Evolutionary conservation across 192 early-diverging fungal species (phyloP), one percentile per base, ranked within the genome.

Genomic region (Mortierella antarctica): DNA sequence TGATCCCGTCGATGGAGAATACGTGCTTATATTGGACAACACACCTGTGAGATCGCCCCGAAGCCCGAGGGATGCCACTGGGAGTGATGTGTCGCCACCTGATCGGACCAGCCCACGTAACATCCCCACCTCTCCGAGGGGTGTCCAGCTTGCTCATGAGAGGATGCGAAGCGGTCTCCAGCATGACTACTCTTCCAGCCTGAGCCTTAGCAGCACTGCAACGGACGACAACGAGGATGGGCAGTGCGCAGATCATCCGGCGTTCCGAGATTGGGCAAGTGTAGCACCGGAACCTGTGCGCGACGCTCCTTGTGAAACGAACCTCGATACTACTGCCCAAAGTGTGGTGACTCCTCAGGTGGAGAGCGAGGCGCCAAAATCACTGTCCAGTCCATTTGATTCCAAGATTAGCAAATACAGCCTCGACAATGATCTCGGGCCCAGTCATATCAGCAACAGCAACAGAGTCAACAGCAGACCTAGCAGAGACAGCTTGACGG

Each of bases 1-100:
- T 46, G 77, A 80, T 39, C 77, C 77, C 6, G 68, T 80, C n/a
- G 77, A 80, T 15, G 77, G 77, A 0, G 77, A 72, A 11, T 80
- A 80, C 49, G 68, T 70, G 21, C 65, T 80, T 13, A 47, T 80
- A 21, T 46, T 80, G 40, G 77, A 80, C 18, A 65, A 62, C 14
- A 48, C 68, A 2, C 66, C 75, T 4, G 65, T 62, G 2, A 65
- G 44, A 44, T 79, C 75, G 7, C 53, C 23, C 7, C 44, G 54
- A 15, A 79, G 69, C 11, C 56, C 63, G 57, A 65, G 62, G 14
- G 62, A 57, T 23, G 49, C 61, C 21, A 66, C 18, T 1, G 47
- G 20, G 13, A 65, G 55, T 31, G 70, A 63, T 41, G 46, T 56
- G 4, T 63, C 70, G 2, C 56, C 70, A n/a, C 23, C 31, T 21